Conservation (phyloP, 345 rosid genomes). For the Iberis pinnata region DNA sequence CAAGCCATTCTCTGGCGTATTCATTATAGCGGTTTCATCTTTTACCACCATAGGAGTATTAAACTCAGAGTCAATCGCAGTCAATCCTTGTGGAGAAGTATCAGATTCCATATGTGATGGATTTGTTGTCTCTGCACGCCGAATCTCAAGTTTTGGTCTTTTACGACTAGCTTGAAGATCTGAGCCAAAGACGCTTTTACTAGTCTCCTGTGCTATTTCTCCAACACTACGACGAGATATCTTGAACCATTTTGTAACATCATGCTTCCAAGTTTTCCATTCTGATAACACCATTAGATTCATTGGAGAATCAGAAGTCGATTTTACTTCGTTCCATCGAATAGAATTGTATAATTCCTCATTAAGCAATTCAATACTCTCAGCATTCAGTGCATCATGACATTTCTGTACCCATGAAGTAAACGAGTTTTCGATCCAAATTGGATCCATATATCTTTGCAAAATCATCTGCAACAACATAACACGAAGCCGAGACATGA, state of each 20-base stretch:
- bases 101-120: slow-evolving; percentile 46
- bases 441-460: slow-evolving; percentile 50
- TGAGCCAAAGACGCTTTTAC: slow-evolving; percentile 36
- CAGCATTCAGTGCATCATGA: slow-evolving; percentile 65
- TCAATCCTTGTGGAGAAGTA: slow-evolving; percentile 34
- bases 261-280: slow-evolving; percentile 99
- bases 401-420: slow-evolving; percentile 62
- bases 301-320: slow-evolving; percentile 53
- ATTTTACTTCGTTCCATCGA: slow-evolving; percentile 72
- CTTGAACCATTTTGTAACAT: slow-evolving; percentile 73
- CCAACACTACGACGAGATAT: slow-evolving; percentile 43
- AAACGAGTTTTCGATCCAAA: slow-evolving; percentile 58
- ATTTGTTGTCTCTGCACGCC: slow-evolving; percentile 73
- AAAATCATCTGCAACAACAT: slow-evolving; percentile 65
- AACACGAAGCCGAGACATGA: slow-evolving; percentile 7
- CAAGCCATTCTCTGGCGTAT: slow-evolving; percentile 41
- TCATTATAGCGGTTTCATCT: slow-evolving; percentile 32
- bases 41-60: slow-evolving; percentile 31
- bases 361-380: slow-evolving; percentile 69
- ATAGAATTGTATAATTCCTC: slow-evolving; percentile 83
- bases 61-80: slow-evolving; percentile 50
- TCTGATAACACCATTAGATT: slow-evolving; percentile 68
- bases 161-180: slow-evolving; percentile 57
- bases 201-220: slow-evolving; percentile 38
- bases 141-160: slow-evolving; percentile 89